phyloP scores from a whole-genome alignment of 2,329 filamentous ascomycete genomes.

The Beauveria sp. region DNA sequence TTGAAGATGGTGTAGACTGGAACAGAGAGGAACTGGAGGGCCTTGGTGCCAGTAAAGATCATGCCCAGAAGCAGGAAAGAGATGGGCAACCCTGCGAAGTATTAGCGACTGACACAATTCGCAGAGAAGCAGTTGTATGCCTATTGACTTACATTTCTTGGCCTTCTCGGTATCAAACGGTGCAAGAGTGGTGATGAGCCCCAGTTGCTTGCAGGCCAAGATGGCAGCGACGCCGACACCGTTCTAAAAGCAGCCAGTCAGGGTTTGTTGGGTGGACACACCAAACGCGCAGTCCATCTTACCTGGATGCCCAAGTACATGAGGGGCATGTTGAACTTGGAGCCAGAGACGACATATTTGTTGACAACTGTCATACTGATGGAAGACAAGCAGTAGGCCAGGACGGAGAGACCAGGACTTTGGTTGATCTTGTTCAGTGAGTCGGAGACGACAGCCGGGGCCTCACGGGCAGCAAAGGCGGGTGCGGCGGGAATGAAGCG shows the following conservation, averaged over 20 bases:
- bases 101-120: background rate
- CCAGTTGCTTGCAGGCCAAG: constrained; percentile 64
- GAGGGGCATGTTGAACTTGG: constrained; percentile 84
- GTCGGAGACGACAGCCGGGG: constrained; percentile 3
- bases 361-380: constrained; percentile 97
- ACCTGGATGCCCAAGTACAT: constrained; percentile 85
- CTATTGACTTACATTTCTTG: constrained; percentile 63
- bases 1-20: constrained; percentile 97
- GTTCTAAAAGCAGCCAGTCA: constrained; percentile 45
- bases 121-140: background rate
- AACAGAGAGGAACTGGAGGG: constrained; percentile 83
- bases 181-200: constrained; percentile 70
- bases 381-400: constrained; percentile 80
- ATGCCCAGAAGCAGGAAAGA: constrained; percentile 87
- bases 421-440: constrained; percentile 11
- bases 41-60: constrained; percentile 92
- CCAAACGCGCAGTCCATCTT: constrained; percentile 23
- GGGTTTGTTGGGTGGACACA: background rate
- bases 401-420: constrained; percentile 50
- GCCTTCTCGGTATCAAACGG: constrained; percentile 77
- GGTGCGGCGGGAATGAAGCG: constrained; percentile 11
- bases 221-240: constrained; percentile 79
- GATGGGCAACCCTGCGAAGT: constrained; percentile 70
- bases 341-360: constrained; percentile 85
- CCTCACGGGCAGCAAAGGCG: constrained; percentile 1